phyloP scores from a whole-genome alignment of 345 rosid genomes.

The Populus simonii region DNA sequence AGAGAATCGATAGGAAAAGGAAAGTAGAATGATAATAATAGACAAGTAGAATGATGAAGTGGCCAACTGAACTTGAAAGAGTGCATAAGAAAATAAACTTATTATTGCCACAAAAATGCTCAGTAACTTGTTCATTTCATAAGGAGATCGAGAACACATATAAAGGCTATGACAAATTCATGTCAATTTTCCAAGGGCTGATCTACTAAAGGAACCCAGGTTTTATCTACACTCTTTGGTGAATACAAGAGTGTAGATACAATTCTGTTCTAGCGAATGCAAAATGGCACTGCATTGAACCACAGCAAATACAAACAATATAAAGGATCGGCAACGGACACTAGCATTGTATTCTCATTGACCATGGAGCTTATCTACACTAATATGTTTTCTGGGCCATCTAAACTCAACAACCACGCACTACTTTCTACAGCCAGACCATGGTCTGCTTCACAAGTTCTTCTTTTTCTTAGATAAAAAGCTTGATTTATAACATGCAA shows the following conservation, averaged over 20 bases:
- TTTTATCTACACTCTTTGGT: not conserved
- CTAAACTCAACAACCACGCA: no score
- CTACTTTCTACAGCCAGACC: no score
- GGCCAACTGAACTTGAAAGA: not conserved
- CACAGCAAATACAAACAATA: not conserved
- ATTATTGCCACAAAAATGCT: not conserved
- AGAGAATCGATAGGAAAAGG: conserved; percentile 13
- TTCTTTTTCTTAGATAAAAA: no score
- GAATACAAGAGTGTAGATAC: not conserved
- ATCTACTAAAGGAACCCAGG: no score
- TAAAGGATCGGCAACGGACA: not conserved
- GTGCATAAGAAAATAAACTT: not conserved
- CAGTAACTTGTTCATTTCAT: not conserved
- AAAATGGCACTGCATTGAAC: not conserved
- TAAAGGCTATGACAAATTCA: no score
- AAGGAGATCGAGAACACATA: conserved; percentile 1
- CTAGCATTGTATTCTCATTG: not conserved
- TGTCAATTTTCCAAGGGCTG: not conserved
- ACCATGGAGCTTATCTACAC: not conserved
- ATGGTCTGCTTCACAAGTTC: no score
- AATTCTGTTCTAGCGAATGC: not conserved
- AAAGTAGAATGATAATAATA: not conserved
- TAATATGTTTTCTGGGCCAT: no score
- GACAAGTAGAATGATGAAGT: not conserved
- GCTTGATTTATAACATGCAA: no score